A percentile compares a stretch with the other conserved stretches of the same genome.
Evolutionary conservation across 331 rosid genomes (phyloP).

Genomic region (Rhamnella rubrinervis): DNA sequence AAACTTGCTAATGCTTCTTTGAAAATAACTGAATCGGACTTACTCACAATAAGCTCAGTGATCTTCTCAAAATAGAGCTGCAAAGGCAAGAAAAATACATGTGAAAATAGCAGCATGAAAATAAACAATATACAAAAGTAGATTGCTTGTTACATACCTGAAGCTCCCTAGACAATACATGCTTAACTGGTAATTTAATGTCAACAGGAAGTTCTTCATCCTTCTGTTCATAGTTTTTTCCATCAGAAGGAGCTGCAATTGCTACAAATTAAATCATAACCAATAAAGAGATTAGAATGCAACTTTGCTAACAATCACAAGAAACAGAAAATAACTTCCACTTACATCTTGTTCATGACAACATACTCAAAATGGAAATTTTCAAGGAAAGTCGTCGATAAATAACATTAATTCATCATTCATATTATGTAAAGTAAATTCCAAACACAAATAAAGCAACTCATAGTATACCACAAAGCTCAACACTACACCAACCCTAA

Average conservation of each 20-base stretch:
- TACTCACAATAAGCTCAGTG: conserved; percentile 38
- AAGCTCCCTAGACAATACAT: conserved; percentile 38
- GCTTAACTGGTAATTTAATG: conserved; percentile 41
- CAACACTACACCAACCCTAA: too few relatives aligned
- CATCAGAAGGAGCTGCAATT: conserved; percentile 35
- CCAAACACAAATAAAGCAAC: too few relatives aligned
- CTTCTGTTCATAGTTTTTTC: conserved; percentile 26
- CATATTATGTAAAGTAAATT: too few relatives aligned
- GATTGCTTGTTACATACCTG: conserved; percentile 24
- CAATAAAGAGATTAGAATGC: neutral
- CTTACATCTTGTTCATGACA: neutral
- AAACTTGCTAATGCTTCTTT: conserved; percentile 35
- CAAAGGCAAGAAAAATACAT: neutral
- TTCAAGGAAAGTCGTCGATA: neutral
- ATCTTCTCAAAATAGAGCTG: conserved; percentile 45
- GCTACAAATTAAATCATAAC: conserved; percentile 18
- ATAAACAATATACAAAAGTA: neutral
- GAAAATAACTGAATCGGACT: conserved; percentile 19
- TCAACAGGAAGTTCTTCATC: conserved; percentile 35
- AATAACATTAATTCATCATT: too few relatives aligned
- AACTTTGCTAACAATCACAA: conserved; percentile 5
- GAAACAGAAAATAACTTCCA: neutral
- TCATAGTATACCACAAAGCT: too few relatives aligned
- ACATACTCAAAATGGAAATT: neutral
- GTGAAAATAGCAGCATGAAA: neutral